A percentile compares a stretch with the other conserved stretches of the same genome.
Evolutionary conservation across 192 early-diverging fungal species (phyloP).

Genomic region (Bifiguratus adelaidae): DNA sequence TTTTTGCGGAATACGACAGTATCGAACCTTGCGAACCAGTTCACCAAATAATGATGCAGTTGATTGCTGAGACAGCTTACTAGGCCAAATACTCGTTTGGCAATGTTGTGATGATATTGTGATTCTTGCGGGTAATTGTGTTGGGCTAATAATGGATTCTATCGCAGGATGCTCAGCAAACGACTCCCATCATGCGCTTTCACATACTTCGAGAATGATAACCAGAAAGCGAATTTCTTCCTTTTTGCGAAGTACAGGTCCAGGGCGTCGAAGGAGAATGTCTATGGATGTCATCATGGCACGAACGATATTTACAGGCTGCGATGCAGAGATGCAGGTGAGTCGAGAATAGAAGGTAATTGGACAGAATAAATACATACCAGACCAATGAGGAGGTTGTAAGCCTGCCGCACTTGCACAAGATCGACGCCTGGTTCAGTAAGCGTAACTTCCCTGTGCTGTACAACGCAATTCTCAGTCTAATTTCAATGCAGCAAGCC

Average conservation of each 20-base stretch:
- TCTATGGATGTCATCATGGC: constrained; percentile 72
- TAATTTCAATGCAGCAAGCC: neutral
- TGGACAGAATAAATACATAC: constrained; percentile 7
- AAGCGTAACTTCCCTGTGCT: constrained; percentile 32
- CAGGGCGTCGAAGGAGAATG: constrained; percentile 54
- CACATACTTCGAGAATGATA: constrained; percentile 77
- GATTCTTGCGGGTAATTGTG: constrained; percentile 68
- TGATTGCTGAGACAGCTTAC: constrained; percentile 74
- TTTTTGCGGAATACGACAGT: constrained; percentile 52
- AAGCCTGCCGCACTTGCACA: constrained; percentile 51
- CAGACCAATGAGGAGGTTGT: constrained; percentile 47
- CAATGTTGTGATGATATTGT: constrained; percentile 75
- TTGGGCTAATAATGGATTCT: constrained; percentile 75
- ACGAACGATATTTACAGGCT: constrained; percentile 49
- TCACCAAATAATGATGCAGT: constrained; percentile 79
- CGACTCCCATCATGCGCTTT: no score
- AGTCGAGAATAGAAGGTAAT: neutral
- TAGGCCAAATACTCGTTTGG: constrained; percentile 70
- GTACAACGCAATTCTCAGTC: neutral
- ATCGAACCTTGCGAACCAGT: constrained; percentile 62
- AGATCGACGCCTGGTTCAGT: constrained; percentile 49
- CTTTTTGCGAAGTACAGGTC: constrained; percentile 14
- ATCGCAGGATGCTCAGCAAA: constrained; percentile 1
- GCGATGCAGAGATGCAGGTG: constrained; percentile 8
- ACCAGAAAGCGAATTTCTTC: constrained; percentile 75